Evolutionary conservation across 768 basidiomycete species (phyloP).

Genomic region (Imleria badia): DNA sequence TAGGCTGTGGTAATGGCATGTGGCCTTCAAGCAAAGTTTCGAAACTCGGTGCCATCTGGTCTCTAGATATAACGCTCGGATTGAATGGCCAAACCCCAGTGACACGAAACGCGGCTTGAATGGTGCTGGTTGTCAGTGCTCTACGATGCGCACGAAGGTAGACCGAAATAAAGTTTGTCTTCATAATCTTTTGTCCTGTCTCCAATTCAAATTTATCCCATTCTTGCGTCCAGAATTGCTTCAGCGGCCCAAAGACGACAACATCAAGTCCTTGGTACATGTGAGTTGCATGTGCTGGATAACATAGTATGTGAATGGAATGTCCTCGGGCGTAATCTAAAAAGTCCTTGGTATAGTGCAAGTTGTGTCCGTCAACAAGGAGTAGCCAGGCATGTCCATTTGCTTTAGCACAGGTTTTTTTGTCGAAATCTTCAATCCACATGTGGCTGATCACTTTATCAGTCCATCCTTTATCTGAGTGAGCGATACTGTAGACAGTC

Average conservation of each 20-base stretch:
- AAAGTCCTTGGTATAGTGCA: neutral
- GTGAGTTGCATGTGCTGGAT: no score
- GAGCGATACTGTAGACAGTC: neutral
- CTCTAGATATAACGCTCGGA: neutral
- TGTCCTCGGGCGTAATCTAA: neutral
- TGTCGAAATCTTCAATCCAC: neutral
- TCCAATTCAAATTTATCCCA: neutral
- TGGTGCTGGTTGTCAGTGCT: neutral
- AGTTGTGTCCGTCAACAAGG: neutral
- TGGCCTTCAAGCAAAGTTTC: neutral
- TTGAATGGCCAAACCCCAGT: neutral
- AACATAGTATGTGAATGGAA: constrained; percentile 15
- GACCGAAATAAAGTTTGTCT: neutral
- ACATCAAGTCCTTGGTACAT: constrained; percentile 47
- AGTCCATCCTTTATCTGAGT: neutral
- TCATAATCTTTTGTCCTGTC: neutral
- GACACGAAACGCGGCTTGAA: neutral
- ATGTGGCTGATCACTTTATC: neutral
- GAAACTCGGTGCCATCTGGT: neutral
- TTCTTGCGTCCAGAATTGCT: constrained; percentile 27
- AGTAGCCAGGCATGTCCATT: neutral
- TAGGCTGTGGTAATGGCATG: neutral
- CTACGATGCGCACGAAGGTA: neutral
- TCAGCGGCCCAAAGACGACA: constrained; percentile 35
- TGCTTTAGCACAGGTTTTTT: neutral